Conservation (phyloP, 208 protist genomes). For the Balamuthia mandrillaris region DNA sequence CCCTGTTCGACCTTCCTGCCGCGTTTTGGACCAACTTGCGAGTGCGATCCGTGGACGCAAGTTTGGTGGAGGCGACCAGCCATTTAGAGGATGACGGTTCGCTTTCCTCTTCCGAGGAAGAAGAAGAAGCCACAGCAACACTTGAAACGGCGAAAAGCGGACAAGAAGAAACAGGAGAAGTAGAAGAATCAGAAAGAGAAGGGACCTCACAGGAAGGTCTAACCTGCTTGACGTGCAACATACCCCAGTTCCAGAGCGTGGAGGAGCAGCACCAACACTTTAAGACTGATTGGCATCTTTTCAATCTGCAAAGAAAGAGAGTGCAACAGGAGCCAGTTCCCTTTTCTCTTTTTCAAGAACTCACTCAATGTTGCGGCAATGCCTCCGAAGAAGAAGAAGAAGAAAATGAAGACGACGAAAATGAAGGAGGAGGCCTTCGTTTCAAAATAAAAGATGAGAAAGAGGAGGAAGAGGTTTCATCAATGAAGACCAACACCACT, state of each 20-base stretch:
- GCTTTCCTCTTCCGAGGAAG: too few relatives aligned
- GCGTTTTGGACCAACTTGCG: neutral
- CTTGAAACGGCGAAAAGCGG: too few relatives aligned
- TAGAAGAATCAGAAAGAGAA: neutral
- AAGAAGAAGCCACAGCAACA: neutral
- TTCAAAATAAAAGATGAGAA: neutral
- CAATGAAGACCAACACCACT: too few relatives aligned
- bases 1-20: neutral
- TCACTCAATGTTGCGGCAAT: too few relatives aligned
- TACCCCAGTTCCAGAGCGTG: neutral
- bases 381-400: neutral
- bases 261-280: constrained; percentile 14
- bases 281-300: constrained; percentile 8
- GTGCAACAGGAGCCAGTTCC: neutral
- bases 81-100: neutral
- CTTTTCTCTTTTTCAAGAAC: too few relatives aligned
- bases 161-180: neutral
- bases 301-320: neutral
- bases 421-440: neutral
- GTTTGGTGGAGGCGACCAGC: neutral
- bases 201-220: neutral
- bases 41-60: neutral
- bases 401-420: neutral
- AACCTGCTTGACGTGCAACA: neutral
- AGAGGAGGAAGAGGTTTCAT: too few relatives aligned